Evolutionary conservation across 345 rosid genomes (phyloP).

Genomic region (Schrenkiella parvula): DNA sequence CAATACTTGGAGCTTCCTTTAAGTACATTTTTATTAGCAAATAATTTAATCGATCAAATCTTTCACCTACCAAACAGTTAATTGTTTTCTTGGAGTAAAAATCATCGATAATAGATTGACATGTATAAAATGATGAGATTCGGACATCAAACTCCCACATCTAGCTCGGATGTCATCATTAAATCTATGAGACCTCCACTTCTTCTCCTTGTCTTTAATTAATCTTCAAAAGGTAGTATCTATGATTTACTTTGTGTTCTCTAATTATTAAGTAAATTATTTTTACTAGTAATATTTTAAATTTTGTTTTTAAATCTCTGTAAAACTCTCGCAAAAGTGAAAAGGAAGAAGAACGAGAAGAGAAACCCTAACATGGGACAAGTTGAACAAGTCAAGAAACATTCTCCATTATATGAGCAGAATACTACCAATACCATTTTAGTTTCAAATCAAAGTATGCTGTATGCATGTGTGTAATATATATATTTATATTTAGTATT

Average conservation of each 20-base stretch:
- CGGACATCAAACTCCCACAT: conserved; percentile 24
- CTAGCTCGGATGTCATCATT: conserved; percentile 14
- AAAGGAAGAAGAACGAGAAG: conserved; percentile 1
- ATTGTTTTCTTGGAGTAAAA: conserved; percentile 21
- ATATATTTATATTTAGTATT: not conserved
- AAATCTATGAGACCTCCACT: not conserved
- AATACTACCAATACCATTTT: not conserved
- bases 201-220: not conserved
- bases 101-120: not conserved
- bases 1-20: conserved; percentile 27
- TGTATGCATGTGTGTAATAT: conserved; percentile 18
- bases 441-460: conserved; percentile 32
- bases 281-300: not conserved
- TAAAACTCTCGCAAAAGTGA: not conserved
- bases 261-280: not conserved
- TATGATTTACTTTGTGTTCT: not conserved
- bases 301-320: not conserved
- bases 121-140: conserved; percentile 13
- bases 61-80: conserved; percentile 25
- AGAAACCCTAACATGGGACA: conserved; percentile 21
- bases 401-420: conserved; percentile 9
- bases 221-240: not conserved
- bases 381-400: conserved; percentile 16
- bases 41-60: not conserved
- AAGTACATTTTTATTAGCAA: conserved; percentile 3